These are phyloP conservation scores for Ambrosiella cleistominuta DNA, from an alignment of 2,329 filamentous ascomycete genomes.

Conservation along the genomic window DNA sequence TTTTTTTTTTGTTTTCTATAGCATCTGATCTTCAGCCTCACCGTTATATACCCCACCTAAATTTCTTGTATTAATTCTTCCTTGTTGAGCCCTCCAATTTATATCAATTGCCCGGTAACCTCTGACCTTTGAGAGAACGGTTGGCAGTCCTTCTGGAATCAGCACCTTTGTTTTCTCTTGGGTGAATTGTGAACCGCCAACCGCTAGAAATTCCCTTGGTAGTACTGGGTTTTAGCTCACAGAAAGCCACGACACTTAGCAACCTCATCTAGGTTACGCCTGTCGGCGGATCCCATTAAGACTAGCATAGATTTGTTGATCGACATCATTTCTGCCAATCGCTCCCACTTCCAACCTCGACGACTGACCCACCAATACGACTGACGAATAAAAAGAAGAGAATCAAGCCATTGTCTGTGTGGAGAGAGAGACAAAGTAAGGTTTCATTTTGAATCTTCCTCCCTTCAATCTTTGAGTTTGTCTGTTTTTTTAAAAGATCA, in stretches of 20 bases:
- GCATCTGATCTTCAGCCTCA: too few relatives aligned
- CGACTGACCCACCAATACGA: neutral
- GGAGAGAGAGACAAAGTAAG: neutral
- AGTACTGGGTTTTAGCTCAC: neutral
- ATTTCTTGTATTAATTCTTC: too few relatives aligned
- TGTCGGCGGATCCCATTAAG: neutral
- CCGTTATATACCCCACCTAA: too few relatives aligned
- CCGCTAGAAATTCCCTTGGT: neutral
- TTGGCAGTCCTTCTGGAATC: too few relatives aligned
- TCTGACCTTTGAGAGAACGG: too few relatives aligned
- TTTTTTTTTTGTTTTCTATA: too few relatives aligned
- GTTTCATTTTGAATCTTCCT: neutral
- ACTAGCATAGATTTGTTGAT: neutral
- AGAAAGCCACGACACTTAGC: neutral
- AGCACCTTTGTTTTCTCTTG: too few relatives aligned
- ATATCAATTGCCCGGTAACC: too few relatives aligned
- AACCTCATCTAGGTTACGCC: neutral
- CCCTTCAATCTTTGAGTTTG: neutral
- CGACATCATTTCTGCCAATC: neutral
- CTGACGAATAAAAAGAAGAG: neutral
- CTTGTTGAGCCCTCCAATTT: too few relatives aligned
- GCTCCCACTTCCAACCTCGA: neutral
- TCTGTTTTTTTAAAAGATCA: neutral
- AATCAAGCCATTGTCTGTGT: neutral
- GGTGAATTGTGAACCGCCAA: too few relatives aligned